phyloP scores from a whole-genome alignment of 192 early-diverging fungal species.

The Dimargaris xerosporica region DNA sequence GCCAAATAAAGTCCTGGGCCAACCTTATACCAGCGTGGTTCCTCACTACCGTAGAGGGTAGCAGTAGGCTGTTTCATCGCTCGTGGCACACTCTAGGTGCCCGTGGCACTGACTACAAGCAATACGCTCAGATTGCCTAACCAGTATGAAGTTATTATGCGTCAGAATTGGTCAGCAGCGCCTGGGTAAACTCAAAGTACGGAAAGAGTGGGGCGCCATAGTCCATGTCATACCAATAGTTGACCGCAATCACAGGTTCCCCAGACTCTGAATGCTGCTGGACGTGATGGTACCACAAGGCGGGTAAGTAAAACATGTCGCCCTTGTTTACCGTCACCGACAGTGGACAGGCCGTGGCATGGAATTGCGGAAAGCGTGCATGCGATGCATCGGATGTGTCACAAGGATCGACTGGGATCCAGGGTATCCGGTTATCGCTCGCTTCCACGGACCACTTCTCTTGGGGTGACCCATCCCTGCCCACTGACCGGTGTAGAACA shows the following conservation, averaged over 20 bases:
- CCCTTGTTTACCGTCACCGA: slow-evolving; percentile 6
- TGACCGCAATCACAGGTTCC: slow-evolving; percentile 25
- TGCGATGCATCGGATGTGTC: not conserved
- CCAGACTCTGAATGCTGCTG: slow-evolving; percentile 15
- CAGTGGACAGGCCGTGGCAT: slow-evolving; percentile 3
- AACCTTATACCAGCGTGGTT: too few species aligned
- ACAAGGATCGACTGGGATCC: slow-evolving; percentile 2
- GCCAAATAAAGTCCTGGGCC: too few species aligned
- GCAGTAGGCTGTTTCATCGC: too few species aligned
- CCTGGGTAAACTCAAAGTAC: slow-evolving; percentile 5
- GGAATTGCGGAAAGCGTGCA: not conserved
- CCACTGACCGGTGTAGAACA: too few species aligned
- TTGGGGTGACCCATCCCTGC: too few species aligned
- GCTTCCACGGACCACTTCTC: too few species aligned
- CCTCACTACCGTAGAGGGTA: too few species aligned
- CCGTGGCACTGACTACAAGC: too few species aligned
- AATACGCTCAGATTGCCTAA: too few species aligned
- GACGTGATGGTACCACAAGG: slow-evolving; percentile 32
- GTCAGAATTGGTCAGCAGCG: not conserved
- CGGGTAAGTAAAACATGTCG: slow-evolving; percentile 26
- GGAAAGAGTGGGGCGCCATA: slow-evolving; percentile 11
- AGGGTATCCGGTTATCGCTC: not conserved
- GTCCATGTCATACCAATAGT: slow-evolving; percentile 35
- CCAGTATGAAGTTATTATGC: too few species aligned
- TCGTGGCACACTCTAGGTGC: too few species aligned